Evolutionary conservation across 2,329 filamentous ascomycete genomes (phyloP).

Genomic region (Cyclaneusma minus): DNA sequence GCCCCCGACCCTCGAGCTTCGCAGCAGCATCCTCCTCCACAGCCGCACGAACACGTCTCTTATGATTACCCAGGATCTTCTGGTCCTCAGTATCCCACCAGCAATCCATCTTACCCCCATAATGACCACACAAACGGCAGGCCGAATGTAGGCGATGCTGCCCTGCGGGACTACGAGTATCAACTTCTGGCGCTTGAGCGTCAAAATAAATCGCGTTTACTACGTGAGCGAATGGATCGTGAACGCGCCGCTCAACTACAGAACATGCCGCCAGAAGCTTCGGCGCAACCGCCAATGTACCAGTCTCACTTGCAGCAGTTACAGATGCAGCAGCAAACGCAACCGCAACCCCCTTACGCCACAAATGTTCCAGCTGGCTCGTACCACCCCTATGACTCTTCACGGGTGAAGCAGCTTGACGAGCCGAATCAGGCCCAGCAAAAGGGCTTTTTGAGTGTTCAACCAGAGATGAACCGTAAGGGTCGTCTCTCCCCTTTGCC

Average conservation of each 20-base stretch:
- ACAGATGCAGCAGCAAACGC: slow-evolving; percentile 21
- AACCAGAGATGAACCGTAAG: slow-evolving; percentile 57
- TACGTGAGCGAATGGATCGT: no score
- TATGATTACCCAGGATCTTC: slow-evolving; percentile 13
- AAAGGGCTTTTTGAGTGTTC: slow-evolving; percentile 57
- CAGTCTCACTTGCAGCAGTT: slow-evolving; percentile 10
- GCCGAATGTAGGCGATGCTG: slow-evolving; percentile 6
- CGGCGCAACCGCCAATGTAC: no score
- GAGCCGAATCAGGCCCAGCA: slow-evolving; percentile 40
- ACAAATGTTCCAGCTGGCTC: slow-evolving; percentile 25
- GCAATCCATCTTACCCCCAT: no score
- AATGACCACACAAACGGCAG: no score
- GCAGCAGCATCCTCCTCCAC: slow-evolving; percentile 6
- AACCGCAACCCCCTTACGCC: slow-evolving; percentile 17
- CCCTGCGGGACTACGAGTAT: no score
- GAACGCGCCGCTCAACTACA: slow-evolving; percentile 1
- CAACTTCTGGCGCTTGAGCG: no score
- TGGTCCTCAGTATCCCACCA: slow-evolving; percentile 12
- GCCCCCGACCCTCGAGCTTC: slow-evolving; percentile 20
- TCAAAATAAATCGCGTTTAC: no score
- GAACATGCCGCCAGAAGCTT: background rate
- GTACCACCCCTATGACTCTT: slow-evolving; percentile 27
- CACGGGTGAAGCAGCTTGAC: slow-evolving; percentile 35
- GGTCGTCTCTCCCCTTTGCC: slow-evolving; percentile 79
- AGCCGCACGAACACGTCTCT: no score